Conservation (phyloP, 805 yeast species). For the Saccharomycopsis amapae region DNA sequence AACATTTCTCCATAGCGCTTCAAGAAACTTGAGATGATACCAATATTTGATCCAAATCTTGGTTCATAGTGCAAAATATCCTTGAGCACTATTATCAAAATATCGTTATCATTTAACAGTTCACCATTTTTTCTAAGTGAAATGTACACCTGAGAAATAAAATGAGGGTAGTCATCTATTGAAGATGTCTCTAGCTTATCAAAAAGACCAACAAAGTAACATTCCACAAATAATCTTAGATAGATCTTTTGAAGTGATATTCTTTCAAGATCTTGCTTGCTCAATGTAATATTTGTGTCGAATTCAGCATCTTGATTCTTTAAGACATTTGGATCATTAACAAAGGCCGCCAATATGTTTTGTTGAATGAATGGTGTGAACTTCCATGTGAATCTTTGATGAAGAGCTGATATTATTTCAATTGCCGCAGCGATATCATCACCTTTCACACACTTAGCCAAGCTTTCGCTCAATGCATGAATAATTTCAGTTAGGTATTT, state of each 20-base stretch:
- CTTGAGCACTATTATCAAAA: conserved; percentile 37
- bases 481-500: conserved; percentile 70
- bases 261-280: conserved; percentile 40
- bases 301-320: conserved; percentile 25
- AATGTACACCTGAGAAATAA: not conserved
- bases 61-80: conserved; percentile 39
- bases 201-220: conserved; percentile 51
- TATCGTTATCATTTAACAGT: conserved; percentile 22
- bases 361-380: conserved; percentile 43
- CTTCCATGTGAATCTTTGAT: conserved; percentile 56
- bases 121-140: not conserved
- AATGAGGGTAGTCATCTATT: conserved; percentile 2
- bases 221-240: conserved; percentile 48
- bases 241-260: conserved; percentile 39
- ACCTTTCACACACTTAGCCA: conserved; percentile 42
- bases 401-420: conserved; percentile 63
- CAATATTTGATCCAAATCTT: conserved; percentile 7
- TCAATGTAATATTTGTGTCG: not conserved
- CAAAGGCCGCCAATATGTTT: conserved; percentile 28
- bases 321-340: conserved; percentile 19
- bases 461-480: conserved; percentile 55
- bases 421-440: conserved; percentile 58
- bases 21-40: conserved; percentile 38
- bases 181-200: conserved; percentile 37
- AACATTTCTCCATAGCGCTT: conserved; percentile 31